Base-by-base conservation (phyloP, 1,284 basidiomycete species). In the Phlebopus sp. region DNA sequence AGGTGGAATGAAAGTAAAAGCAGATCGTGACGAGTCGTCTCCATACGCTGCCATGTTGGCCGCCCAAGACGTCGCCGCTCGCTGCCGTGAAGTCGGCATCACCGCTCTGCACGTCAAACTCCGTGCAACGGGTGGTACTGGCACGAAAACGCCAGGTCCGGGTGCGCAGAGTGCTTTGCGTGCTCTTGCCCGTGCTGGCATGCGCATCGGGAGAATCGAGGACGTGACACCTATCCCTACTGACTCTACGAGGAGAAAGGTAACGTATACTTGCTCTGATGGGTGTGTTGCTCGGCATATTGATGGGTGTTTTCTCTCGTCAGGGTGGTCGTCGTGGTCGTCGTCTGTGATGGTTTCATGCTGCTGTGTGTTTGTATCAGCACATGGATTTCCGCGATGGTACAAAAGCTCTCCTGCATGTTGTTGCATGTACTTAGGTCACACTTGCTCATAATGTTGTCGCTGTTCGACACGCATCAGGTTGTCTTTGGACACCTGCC, bases 1-100 rank as follows among this genome's bases (percentile, higher is more conserved):
- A 90, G 90, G 91, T 68, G 96, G 96, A 58, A 99, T 99, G 97
- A 99, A 99, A 80, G 96, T 99, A 79, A 99, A 99, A 81, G 97
- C 96, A 35, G 96, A 99, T 76, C 92, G 97, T 77, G 96, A 99
- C 78, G 96, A 99, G 79, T 98, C 95, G 44, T 98, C 96, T 35
- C 92, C 96, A 21, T 99, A 98, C 77, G 97, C 96, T 56, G 97
- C 97, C 69, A 98, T 99, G 96, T 82, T 98, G 74, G 96, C 96
- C 55, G 96, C 96, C 47, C 96, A 98, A 78, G 96, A 98, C 68
- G 92, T 94, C 60, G 95, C 96, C 55, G 73, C 79, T 50, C 92
- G 96, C 62, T 99, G 96, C 89, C 92, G 92, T 71, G 97, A 99
- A 77, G 92, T 98, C 62, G 96, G 97, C 56, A 92, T 99, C 77